phyloP scores from a whole-genome alignment of 371 early-diverging fungal species.

The Haplosporangium sp. region DNA sequence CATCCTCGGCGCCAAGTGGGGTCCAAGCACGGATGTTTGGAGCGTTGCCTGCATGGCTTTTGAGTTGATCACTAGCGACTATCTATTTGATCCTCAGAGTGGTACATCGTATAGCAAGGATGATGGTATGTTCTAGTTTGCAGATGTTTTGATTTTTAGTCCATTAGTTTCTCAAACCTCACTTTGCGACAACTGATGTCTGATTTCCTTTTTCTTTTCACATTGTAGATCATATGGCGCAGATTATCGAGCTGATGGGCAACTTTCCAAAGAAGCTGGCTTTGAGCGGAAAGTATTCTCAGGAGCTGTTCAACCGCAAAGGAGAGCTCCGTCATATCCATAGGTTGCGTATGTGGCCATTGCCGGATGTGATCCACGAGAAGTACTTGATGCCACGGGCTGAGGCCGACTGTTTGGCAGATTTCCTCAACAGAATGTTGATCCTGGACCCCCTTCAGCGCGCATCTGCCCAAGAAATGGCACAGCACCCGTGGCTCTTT shows the following conservation, averaged over 20 bases:
- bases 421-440: slow-evolving; percentile 39
- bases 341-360: slow-evolving; percentile 82
- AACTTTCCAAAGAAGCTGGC: slow-evolving; percentile 72
- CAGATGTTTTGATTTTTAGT: background rate
- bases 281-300: slow-evolving; percentile 47
- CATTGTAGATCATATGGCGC: slow-evolving; percentile 91
- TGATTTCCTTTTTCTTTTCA: background rate
- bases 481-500: slow-evolving; percentile 41
- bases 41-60: slow-evolving; percentile 93
- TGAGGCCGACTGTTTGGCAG: slow-evolving; percentile 39
- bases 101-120: slow-evolving; percentile 89
- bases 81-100: slow-evolving; percentile 89
- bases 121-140: slow-evolving; percentile 72
- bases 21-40: slow-evolving; percentile 97
- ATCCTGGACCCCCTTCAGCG: slow-evolving; percentile 29
- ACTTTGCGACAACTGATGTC: slow-evolving; percentile 3
- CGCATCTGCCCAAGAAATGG: slow-evolving; percentile 34
- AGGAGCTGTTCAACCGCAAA: slow-evolving; percentile 45
- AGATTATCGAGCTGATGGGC: slow-evolving; percentile 94
- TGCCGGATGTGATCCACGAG: slow-evolving; percentile 74
- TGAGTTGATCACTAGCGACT: slow-evolving; percentile 95
- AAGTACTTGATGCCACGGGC: slow-evolving; percentile 44
- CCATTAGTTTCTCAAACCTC: slow-evolving; percentile 5
- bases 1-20: slow-evolving; percentile 94
- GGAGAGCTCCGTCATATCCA: slow-evolving; percentile 88